Evolutionary conservation across 495 filamentous ascomycete genomes (phyloP), one percentile per base, ranked within the genome.

Genomic region (Penicillium cinerascens): DNA sequence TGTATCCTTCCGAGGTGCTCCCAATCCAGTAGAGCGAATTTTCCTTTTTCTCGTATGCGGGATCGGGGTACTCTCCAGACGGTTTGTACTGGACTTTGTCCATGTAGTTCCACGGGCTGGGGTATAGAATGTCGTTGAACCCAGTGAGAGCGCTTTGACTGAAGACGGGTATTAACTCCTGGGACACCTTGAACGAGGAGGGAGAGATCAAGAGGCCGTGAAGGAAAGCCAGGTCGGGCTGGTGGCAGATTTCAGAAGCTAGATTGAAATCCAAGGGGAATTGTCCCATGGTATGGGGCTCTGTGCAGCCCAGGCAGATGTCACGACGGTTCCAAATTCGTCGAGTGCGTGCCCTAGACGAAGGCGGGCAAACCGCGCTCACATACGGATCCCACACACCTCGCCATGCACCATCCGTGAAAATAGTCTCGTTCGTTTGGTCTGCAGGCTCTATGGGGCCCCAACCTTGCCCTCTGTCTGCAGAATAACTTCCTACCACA

Each of bases 151-250:
- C 87, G 44, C 82, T 84, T 54, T 87, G 78, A 50, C 86, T 87
- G 71, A 92, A 92, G 22, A 92, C 67, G 0, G 89, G 89, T 2
- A 86, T 55, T 10, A 92, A 71, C 5, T 85, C 78, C 42, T 84
- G 79, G 0, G 84, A 70, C 1, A 82, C 77, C 39, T 81, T 80
- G 49, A 83, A 78, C 6, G 82, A 76, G 1, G 87, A 75, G 0
- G 87, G 81, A 0, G 77, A 83, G 25, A 87, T 75, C 64, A 88
- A 75, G 48, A 91, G 79, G 35, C 87, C 85, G 57, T 92, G 89
- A 3, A 91, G 74, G 35, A 82, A 75, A 16, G 83, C 80, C 38
- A 95, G 74, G 56, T 95, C 89, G 1, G 89, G 84, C 58, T 95
- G 89, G 54, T 91, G 87, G 63, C 89, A 95, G 41, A 87, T 77